These are phyloP conservation scores for Ceratocystis destructans DNA, from an alignment of 2,329 filamentous ascomycete genomes.

Conservation along the genomic window DNA sequence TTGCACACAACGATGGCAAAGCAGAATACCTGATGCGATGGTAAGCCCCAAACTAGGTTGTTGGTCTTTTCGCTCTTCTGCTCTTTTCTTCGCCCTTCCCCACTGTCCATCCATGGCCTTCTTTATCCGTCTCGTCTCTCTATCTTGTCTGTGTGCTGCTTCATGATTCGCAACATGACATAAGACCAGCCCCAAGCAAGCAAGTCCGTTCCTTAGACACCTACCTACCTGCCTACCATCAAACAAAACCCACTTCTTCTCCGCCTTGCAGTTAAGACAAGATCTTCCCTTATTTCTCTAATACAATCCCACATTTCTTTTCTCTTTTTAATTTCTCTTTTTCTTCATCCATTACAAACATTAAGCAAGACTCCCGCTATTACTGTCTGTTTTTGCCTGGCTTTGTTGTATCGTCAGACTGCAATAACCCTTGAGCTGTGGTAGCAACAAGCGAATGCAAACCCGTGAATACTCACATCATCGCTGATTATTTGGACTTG, in stretches of 20 bases:
- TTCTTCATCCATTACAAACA: not conserved
- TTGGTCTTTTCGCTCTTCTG: not conserved
- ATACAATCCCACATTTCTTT: not conserved
- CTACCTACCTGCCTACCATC: not conserved
- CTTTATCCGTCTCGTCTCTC: not conserved
- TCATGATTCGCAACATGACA: not conserved
- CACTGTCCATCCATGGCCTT: not conserved
- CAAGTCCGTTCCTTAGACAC: not conserved
- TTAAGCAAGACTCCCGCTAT: too few species aligned
- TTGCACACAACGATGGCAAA: too few species aligned
- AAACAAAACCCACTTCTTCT: conserved; percentile 7
- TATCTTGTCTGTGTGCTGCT: not conserved
- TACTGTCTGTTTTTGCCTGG: too few species aligned
- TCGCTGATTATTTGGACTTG: not conserved
- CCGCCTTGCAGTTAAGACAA: not conserved
- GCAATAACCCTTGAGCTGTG: not conserved
- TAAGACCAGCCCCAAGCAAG: not conserved
- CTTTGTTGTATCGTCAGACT: not conserved
- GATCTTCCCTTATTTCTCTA: not conserved
- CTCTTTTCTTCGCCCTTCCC: not conserved
- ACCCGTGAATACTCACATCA: not conserved
- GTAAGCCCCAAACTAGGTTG: too few species aligned
- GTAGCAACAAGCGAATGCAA: not conserved
- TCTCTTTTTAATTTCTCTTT: not conserved
- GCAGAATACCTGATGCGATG: too few species aligned